A percentile compares a stretch with the other conserved stretches of the same genome.
These are phyloP conservation scores for Solanum rostratum DNA, from an alignment of 257 asterid genomes.

Conservation along the genomic window DNA sequence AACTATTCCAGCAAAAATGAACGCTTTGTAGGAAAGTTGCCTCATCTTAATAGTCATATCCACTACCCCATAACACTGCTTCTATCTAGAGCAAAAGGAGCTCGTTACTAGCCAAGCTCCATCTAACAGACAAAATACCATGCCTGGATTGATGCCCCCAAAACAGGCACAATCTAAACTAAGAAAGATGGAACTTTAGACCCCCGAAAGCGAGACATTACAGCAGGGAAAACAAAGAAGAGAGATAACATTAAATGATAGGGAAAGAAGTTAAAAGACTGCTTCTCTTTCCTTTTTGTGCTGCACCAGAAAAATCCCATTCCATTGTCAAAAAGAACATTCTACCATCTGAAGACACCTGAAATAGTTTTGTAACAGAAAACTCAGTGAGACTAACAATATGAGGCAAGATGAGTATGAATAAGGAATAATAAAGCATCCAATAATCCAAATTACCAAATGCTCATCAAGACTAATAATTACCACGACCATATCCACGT, in stretches of 20 bases:
- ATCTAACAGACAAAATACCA: slow-evolving; percentile 12
- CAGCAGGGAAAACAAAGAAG: not conserved
- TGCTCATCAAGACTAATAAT: slow-evolving; percentile 22
- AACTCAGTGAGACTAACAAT: slow-evolving; percentile 1
- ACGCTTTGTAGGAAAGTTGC: slow-evolving; percentile 7
- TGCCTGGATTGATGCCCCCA: slow-evolving; percentile 8
- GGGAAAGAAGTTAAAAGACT: not conserved
- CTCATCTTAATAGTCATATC: slow-evolving; percentile 14
- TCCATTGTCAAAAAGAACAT: not conserved
- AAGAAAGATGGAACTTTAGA: slow-evolving; percentile 5
- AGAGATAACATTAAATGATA: not conserved
- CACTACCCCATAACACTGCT: slow-evolving; percentile 18
- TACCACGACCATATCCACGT: slow-evolving; percentile 28
- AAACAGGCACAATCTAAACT: slow-evolving; percentile 13
- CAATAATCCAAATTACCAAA: slow-evolving; percentile 16
- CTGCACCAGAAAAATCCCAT: not conserved
- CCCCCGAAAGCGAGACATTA: not conserved
- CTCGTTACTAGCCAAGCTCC: slow-evolving; percentile 12
- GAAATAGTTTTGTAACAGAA: slow-evolving; percentile 1
- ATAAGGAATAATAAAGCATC: not conserved
- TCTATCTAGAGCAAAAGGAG: slow-evolving; percentile 13
- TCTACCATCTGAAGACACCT: slow-evolving; percentile 5
- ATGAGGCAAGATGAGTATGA: not conserved
- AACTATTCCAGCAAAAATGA: slow-evolving; percentile 10
- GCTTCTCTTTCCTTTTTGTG: not conserved